A percentile compares a stretch with the other conserved stretches of the same genome.
phyloP scores from a whole-genome alignment of 148 eudicot genomes.

The Rheum nobile region DNA sequence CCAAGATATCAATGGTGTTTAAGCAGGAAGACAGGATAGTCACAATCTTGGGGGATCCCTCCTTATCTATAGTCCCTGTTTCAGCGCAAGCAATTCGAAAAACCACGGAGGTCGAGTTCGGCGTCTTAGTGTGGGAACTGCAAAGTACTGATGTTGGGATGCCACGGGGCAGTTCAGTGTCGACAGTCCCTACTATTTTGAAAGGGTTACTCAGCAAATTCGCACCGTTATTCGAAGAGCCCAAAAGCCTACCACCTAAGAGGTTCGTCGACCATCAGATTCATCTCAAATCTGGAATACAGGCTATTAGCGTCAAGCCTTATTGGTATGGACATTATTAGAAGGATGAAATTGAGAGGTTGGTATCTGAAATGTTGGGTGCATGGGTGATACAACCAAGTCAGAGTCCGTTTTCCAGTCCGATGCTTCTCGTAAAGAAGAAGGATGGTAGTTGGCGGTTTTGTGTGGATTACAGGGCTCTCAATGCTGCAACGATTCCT shows the following conservation, averaged over 20 bases:
- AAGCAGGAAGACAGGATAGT: background rate
- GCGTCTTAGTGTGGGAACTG: too few relatives aligned
- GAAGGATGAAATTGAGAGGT: too few relatives aligned
- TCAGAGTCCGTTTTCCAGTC: background rate
- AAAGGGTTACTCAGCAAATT: too few relatives aligned
- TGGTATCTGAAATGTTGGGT: too few relatives aligned
- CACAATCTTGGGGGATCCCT: background rate
- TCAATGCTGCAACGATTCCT: background rate
- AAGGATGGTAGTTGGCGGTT: too few relatives aligned
- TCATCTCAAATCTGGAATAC: too few relatives aligned
- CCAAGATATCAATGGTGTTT: background rate
- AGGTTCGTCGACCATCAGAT: too few relatives aligned
- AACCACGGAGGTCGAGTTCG: background rate
- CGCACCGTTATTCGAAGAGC: background rate
- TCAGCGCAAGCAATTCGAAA: background rate
- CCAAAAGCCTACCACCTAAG: background rate
- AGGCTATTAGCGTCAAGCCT: too few relatives aligned
- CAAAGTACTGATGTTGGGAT: too few relatives aligned
- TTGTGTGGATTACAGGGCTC: background rate
- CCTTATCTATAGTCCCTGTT: too few relatives aligned
- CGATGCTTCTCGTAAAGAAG: background rate
- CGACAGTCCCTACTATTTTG: background rate
- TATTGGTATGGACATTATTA: too few relatives aligned
- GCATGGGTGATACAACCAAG: background rate
- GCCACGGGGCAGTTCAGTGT: too few relatives aligned